Base-by-base conservation (phyloP, 2,329 filamentous ascomycete genomes). In the Colletotrichum orchidophilum region DNA sequence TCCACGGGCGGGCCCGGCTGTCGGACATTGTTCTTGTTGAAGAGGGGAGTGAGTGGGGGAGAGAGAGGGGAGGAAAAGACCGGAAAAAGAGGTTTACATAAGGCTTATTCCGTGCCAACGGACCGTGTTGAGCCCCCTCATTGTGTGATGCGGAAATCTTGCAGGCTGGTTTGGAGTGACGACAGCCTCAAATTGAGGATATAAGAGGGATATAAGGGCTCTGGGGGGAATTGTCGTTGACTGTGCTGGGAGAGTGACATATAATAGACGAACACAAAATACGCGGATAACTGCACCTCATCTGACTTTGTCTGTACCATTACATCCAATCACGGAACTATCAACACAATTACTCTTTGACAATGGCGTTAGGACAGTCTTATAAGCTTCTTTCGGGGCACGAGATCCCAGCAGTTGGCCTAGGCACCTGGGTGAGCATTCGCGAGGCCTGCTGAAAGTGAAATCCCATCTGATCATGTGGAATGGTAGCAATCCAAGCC, bases 401-500 rank as follows among this genome's bases (percentile, higher is more conserved):
- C 58, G 71, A 74, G 8, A 80, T 81, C 27, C 80, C 79, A 29
- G 77, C 76, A 21, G 76, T 81, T 31, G 78, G 79, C 2, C 70
- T 81, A 11, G 79, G 79, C 5, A 81, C 79, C 39, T 81, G 79
- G 80, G 79, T 79, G 64, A 70, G 75, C 33, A 26, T 13, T 3
- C 7, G 18, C 8, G 1, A 2, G 27, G 21, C 21, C 3, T 1
- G 29, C 2, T 1, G 9, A 4, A 5, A 24, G 8, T 6, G 7
- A 3, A 2, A 4, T 8, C 31, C 3, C 4, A 21, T 9, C 42
- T 68, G 29, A 64, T 21, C 24, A 1, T 27, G 6, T 46, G 26
- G 3, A n/a, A 8, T 8, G 13, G 9, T 31, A 73, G 75, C 75
- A 76, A 86, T 91, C 80, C 87, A 91, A 72, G 84, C 88, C 77